phyloP scores from a whole-genome alignment of 2,329 filamentous ascomycete genomes.

The Botrytis elliptica region DNA sequence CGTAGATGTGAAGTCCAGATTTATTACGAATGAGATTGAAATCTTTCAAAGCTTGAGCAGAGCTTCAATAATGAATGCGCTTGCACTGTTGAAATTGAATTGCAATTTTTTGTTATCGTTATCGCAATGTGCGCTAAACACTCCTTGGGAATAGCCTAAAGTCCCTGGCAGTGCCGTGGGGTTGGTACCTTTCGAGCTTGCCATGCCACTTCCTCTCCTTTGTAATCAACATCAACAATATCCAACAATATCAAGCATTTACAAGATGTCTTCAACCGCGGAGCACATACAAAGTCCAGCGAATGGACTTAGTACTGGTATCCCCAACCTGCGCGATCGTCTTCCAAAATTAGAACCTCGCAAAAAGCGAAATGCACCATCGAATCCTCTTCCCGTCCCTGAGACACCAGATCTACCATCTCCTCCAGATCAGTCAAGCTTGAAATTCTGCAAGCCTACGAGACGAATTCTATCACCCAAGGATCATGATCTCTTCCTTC shows the following conservation, averaged over 20 bases:
- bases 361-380: conserved; percentile 50
- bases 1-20: not conserved
- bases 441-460: conserved; percentile 65
- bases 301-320: conserved; percentile 27
- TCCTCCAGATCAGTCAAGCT: conserved; percentile 59
- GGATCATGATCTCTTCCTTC: conserved; percentile 80
- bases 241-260: conserved; percentile 13
- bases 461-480: conserved; percentile 77
- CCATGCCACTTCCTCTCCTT: not conserved
- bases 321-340: conserved; percentile 54
- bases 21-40: conserved; percentile 4
- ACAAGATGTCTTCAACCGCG: conserved; percentile 35
- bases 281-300: conserved; percentile 19
- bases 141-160: conserved; percentile 8
- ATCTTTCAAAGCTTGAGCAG: conserved; percentile 2
- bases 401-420: conserved; percentile 71
- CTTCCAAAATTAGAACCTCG: conserved; percentile 69
- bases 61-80: not conserved
- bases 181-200: not conserved
- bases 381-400: conserved; percentile 65
- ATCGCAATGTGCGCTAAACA: conserved; percentile 18
- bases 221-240: conserved; percentile 12
- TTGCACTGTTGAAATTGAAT: not conserved
- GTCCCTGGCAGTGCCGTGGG: conserved; percentile 7
- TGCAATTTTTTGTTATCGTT: conserved; percentile 20